phyloP scores from a whole-genome alignment of 2,329 filamentous ascomycete species.

The Ophiostoma australiae region DNA sequence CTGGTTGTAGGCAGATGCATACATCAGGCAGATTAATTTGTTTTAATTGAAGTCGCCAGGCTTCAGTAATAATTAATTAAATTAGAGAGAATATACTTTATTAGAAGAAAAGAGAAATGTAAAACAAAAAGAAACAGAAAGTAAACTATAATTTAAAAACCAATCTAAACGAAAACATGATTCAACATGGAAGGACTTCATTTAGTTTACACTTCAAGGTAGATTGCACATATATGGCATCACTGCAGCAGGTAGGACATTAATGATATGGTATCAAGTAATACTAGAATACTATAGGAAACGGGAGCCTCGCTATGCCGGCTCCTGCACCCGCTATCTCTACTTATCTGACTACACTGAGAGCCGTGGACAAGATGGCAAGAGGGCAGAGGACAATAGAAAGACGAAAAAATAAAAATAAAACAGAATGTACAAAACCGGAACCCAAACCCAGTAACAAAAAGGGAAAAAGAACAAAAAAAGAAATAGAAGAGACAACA shows the following conservation, averaged over 20 bases:
- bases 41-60: not conserved
- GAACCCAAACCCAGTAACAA: conserved; percentile 8
- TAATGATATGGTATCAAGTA: conserved; percentile 3
- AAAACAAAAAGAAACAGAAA: not conserved
- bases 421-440: conserved; percentile 4
- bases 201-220: too few relatives aligned
- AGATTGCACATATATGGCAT: not conserved
- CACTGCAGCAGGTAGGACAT: not conserved
- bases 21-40: not conserved
- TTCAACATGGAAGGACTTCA: too few relatives aligned
- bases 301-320: not conserved
- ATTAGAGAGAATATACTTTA: not conserved
- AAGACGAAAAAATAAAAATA: not conserved
- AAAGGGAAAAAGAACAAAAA: not conserved
- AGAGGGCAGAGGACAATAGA: not conserved
- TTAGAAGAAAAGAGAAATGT: not conserved
- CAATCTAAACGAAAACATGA: too few relatives aligned
- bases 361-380: not conserved
- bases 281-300: not conserved
- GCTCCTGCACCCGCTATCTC: not conserved
- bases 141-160: too few relatives aligned
- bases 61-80: not conserved
- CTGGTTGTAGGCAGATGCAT: not conserved
- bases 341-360: not conserved
- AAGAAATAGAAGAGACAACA: not conserved